phyloP scores from a whole-genome alignment of 805 yeast genomes.

The Lachancea meyersii region DNA sequence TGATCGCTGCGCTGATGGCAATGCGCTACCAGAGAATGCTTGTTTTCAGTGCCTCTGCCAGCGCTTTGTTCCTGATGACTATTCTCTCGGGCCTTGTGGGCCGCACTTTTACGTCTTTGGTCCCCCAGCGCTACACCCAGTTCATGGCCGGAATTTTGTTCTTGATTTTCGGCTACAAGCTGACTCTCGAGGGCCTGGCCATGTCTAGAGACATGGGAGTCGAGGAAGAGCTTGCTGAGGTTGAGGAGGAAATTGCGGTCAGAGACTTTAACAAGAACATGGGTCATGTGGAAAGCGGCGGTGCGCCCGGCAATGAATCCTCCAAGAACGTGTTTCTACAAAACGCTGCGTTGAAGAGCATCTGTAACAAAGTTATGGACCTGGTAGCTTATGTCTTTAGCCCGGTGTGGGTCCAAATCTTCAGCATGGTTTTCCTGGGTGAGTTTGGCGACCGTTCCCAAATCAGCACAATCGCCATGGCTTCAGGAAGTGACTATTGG shows the following conservation, averaged over 20 bases:
- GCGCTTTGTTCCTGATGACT: slow-evolving; percentile 86
- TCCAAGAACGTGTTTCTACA: slow-evolving; percentile 6
- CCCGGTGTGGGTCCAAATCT: slow-evolving; percentile 91
- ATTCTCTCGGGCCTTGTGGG: slow-evolving; percentile 86
- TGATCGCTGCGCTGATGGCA: slow-evolving; percentile 96
- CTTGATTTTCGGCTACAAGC: slow-evolving; percentile 71
- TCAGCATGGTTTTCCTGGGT: slow-evolving; percentile 91
- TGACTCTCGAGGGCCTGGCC: slow-evolving; percentile 71
- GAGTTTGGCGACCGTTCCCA: slow-evolving; percentile 99
- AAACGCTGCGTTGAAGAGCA: slow-evolving; percentile 14
- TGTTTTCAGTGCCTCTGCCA: slow-evolving; percentile 84
- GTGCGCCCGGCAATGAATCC: slow-evolving; percentile 12
- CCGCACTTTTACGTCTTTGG: slow-evolving; percentile 76
- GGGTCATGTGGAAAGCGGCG: slow-evolving; percentile 57
- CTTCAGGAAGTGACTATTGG: slow-evolving; percentile 93
- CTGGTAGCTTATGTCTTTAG: slow-evolving; percentile 62
- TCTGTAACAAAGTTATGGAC: slow-evolving; percentile 40
- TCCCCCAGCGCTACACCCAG: slow-evolving; percentile 75
- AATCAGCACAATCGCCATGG: slow-evolving; percentile 97
- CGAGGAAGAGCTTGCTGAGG: slow-evolving; percentile 93
- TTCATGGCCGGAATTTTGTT: slow-evolving; percentile 76
- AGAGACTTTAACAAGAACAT: slow-evolving; percentile 46
- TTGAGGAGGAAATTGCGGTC: slow-evolving; percentile 83
- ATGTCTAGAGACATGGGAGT: slow-evolving; percentile 84
- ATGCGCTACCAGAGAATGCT: slow-evolving; percentile 81